Evolutionary conservation across 176 grass and related monocot species (phyloP).

Genomic region (Zea luxurians): DNA sequence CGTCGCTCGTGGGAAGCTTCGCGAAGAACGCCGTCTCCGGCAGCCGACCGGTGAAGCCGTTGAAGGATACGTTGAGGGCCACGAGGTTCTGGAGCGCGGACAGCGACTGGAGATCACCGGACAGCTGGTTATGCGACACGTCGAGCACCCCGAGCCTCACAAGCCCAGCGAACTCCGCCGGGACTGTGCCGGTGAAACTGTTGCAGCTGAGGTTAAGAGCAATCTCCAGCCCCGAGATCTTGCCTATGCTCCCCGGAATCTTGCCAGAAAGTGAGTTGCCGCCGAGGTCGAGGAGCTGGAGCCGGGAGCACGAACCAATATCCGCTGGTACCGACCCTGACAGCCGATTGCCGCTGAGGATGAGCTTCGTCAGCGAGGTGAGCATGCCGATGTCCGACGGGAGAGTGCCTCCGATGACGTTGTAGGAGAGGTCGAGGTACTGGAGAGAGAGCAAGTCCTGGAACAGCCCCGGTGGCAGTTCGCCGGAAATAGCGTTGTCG

Average conservation of each 20-base stretch:
- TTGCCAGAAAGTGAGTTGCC: constrained; percentile 57
- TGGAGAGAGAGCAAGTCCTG: constrained; percentile 58
- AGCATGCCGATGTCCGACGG: constrained; percentile 58
- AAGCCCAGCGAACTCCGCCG: constrained; percentile 49
- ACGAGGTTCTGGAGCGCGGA: constrained; percentile 59
- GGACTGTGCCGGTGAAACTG: constrained; percentile 56
- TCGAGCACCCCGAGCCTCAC: constrained; percentile 52
- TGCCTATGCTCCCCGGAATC: constrained; percentile 62
- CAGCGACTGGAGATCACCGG: constrained; percentile 47
- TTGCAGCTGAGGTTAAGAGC: constrained; percentile 81
- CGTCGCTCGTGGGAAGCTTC: constrained; percentile 64
- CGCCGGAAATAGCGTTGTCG: constrained; percentile 60
- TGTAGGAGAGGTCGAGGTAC: constrained; percentile 80
- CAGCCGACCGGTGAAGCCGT: constrained; percentile 47
- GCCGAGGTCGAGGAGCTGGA: constrained; percentile 78
- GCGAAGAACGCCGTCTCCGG: constrained; percentile 78
- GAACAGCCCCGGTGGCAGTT: constrained; percentile 48
- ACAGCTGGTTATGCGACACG: constrained; percentile 62
- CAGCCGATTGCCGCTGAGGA: constrained; percentile 57
- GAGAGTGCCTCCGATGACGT: constrained; percentile 47
- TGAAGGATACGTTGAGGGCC: constrained; percentile 61
- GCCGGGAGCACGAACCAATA: constrained; percentile 74
- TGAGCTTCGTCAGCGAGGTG: constrained; percentile 71
- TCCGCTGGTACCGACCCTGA: constrained; percentile 52
- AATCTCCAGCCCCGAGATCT: constrained; percentile 72